Conservation (phyloP, 2,329 filamentous ascomycete species). For the Fusarium compactum region DNA sequence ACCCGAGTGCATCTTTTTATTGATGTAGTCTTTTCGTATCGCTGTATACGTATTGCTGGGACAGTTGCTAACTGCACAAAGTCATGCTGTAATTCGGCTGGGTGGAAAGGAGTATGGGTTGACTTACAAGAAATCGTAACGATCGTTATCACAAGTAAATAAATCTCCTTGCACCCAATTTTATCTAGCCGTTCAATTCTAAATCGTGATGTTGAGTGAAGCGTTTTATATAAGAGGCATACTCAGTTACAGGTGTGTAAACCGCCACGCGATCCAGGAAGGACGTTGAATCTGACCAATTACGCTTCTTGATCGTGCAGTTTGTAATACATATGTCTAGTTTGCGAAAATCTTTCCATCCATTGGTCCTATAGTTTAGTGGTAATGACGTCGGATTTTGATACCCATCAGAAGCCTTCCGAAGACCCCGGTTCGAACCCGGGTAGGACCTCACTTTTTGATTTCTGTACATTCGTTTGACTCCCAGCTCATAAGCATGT, state of each 20-base stretch:
- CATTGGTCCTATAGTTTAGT: slow-evolving; percentile 34
- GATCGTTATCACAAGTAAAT: neutral
- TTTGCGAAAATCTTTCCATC: accelerated
- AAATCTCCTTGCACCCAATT: neutral
- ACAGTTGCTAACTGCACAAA: neutral
- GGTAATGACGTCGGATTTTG: slow-evolving; percentile 37
- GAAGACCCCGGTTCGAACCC: slow-evolving; percentile 36
- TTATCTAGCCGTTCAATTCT: neutral
- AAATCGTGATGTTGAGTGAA: neutral
- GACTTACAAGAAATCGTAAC: neutral
- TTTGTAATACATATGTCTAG: accelerated
- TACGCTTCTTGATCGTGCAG: neutral
- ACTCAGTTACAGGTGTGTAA: neutral
- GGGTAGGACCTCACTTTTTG: slow-evolving; percentile 33
- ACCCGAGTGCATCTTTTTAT: too few species aligned
- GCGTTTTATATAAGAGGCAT: neutral
- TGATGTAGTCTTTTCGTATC: too few species aligned
- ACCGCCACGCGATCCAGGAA: accelerated
- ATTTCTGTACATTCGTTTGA: accelerated
- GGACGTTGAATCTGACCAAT: neutral
- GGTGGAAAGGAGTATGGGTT: neutral
- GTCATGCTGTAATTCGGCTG: neutral
- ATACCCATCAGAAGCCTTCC: slow-evolving; percentile 21
- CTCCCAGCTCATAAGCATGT: accelerated
- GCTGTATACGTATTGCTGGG: neutral